A percentile compares a stretch with the other conserved stretches of the same genome.
phyloP scores from a whole-genome alignment of 805 yeast genomes.

The Candida succiphila region DNA sequence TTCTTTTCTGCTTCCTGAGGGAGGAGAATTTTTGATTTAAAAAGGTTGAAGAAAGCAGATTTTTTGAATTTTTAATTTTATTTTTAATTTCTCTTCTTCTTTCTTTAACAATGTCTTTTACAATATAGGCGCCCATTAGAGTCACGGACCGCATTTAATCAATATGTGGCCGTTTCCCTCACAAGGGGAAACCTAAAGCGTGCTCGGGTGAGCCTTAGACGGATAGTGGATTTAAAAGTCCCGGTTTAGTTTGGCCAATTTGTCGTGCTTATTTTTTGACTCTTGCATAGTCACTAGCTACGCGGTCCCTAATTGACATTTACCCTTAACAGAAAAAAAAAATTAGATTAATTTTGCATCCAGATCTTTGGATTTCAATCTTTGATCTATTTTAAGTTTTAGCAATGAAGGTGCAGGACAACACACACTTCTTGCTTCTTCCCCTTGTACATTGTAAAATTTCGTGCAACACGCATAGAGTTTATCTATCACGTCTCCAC shows the following conservation, averaged over 20 bases:
- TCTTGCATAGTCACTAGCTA: conserved; percentile 31
- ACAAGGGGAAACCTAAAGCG: conserved; percentile 41
- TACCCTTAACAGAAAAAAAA: neutral
- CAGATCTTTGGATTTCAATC: conserved; percentile 40
- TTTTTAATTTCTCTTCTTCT: conserved; percentile 1
- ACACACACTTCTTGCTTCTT: conserved; percentile 54
- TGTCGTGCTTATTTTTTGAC: conserved; percentile 44
- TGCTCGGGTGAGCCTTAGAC: conserved; percentile 95
- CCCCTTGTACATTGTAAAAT: conserved; percentile 54
- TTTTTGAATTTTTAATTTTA: too few species aligned
- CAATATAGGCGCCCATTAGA: conserved; percentile 75
- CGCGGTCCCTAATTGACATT: conserved; percentile 74
- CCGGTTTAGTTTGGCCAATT: conserved; percentile 42
- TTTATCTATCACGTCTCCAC: conserved; percentile 58
- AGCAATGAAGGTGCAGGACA: conserved; percentile 68
- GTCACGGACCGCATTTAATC: conserved; percentile 49
- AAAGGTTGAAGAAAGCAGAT: too few species aligned
- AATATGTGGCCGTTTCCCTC: conserved; percentile 32
- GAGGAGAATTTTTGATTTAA: too few species aligned
- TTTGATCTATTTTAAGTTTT: conserved; percentile 53
- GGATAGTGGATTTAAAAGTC: too few species aligned
- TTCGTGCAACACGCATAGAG: conserved; percentile 66
- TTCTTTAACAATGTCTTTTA: conserved; percentile 16
- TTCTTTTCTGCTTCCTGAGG: neutral
- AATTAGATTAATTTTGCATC: conserved; percentile 40